phyloP scores from a whole-genome alignment of 768 basidiomycete genomes.

The Gymnopilus junonius region DNA sequence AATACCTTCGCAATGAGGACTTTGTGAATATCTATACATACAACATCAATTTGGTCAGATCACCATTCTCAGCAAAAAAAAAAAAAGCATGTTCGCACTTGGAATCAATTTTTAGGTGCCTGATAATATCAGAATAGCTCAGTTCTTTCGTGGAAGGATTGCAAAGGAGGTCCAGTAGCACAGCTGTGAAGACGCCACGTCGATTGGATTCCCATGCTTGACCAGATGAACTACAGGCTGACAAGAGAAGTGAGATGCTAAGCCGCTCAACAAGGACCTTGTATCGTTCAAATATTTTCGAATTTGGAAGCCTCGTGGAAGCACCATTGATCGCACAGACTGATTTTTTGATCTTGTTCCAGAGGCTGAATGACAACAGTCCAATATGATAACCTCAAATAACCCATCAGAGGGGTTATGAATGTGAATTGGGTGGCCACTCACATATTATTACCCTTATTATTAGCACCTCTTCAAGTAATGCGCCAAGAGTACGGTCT shows the following conservation, averaged over 20 bases:
- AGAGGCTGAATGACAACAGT: slow-evolving; percentile 18
- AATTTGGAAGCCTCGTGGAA: background rate
- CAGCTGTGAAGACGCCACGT: slow-evolving; percentile 8
- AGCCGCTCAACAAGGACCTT: background rate
- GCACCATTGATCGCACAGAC: background rate
- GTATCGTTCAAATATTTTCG: background rate
- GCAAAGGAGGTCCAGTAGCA: too few relatives aligned
- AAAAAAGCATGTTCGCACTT: too few relatives aligned
- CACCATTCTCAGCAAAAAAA: too few relatives aligned
- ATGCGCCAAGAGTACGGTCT: slow-evolving; percentile 7
- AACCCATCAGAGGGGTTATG: background rate
- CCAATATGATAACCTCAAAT: slow-evolving; percentile 11
- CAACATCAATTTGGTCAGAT: too few relatives aligned
- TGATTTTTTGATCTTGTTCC: background rate
- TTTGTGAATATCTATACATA: too few relatives aligned
- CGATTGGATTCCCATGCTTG: background rate
- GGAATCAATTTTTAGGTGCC: too few relatives aligned
- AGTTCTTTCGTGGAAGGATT: too few relatives aligned
- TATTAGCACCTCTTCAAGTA: slow-evolving; percentile 6
- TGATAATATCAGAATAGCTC: too few relatives aligned
- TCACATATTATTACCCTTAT: slow-evolving; percentile 20
- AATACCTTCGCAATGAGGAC: too few relatives aligned
- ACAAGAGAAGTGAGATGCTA: slow-evolving; percentile 10
- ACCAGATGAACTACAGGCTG: slow-evolving; percentile 8
- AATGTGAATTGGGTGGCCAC: background rate